Conservation (phyloP, 495 filamentous ascomycete genomes). For the Astrothelium subdiscretum region DNA sequence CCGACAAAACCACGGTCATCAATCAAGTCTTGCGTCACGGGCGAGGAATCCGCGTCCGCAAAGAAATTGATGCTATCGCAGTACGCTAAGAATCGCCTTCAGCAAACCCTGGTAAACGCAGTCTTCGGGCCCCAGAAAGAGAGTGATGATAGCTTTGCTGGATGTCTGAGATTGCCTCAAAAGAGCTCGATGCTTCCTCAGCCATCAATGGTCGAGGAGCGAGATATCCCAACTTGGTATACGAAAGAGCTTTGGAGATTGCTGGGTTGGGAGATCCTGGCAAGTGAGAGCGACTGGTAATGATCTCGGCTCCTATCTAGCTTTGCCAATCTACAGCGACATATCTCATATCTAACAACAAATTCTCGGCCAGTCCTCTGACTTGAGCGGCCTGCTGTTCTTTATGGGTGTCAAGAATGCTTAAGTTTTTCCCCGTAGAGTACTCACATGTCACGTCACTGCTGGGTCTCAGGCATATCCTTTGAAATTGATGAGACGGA, state of each 20-base stretch:
- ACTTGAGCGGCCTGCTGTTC: too few species aligned
- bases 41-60: neutral
- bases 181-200: constrained; percentile 6
- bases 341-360: too few species aligned
- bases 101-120: constrained; percentile 25
- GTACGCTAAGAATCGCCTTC: constrained; percentile 23
- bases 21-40: neutral
- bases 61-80: constrained; percentile 13
- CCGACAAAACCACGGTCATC: constrained; percentile 3
- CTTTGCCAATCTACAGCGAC: too few species aligned
- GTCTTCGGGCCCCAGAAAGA: constrained; percentile 20
- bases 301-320: too few species aligned
- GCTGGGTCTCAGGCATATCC: too few species aligned
- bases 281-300: constrained; percentile 15
- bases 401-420: too few species aligned
- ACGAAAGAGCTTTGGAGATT: constrained; percentile 25
- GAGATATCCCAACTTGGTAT: constrained; percentile 25
- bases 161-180: constrained; percentile 24
- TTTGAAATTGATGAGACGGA: too few species aligned
- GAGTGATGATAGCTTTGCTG: constrained; percentile 17
- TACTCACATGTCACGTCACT: too few species aligned
- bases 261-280: constrained; percentile 27
- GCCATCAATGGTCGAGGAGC: constrained; percentile 18
- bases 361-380: too few species aligned
- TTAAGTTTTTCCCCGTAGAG: too few species aligned